Conservation (phyloP, 192 early-diverging fungal species). For the Funneliformis geosporum region DNA sequence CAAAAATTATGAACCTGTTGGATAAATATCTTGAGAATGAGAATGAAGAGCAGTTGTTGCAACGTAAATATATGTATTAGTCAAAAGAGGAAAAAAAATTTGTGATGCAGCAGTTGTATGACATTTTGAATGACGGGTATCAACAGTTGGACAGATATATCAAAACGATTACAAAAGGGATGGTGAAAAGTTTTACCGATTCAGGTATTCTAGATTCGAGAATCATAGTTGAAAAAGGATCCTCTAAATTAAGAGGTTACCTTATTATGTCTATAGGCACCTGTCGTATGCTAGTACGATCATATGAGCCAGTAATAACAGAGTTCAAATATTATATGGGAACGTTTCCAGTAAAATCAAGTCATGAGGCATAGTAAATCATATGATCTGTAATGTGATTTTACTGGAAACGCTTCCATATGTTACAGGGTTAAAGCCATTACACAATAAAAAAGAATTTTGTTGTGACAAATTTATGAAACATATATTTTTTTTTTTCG, state of each 20-base stretch:
- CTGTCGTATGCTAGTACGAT: background rate
- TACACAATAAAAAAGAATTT: background rate
- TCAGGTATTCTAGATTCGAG: conserved; percentile 7
- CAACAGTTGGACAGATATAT: too few species aligned
- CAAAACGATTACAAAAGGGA: background rate
- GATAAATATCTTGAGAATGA: background rate
- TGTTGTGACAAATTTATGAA: too few species aligned
- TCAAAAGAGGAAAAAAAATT: background rate
- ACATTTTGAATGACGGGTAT: too few species aligned
- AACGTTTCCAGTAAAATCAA: too few species aligned
- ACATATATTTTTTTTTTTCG: too few species aligned
- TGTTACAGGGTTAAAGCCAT: background rate
- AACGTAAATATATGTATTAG: conserved; percentile 3
- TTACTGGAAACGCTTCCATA: too few species aligned
- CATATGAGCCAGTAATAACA: conserved; percentile 18
- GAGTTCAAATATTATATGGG: conserved; percentile 8
- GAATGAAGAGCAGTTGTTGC: background rate
- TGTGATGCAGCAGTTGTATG: too few species aligned
- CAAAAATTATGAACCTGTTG: conserved; percentile 11
- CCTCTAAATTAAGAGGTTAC: background rate
- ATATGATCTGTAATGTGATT: too few species aligned
- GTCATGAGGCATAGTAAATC: too few species aligned
- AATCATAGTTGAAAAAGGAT: conserved; percentile 8
- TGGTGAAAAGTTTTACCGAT: conserved; percentile 9
- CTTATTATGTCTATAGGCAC: background rate